These are phyloP conservation scores for Xylariaceae sp. DNA, from an alignment of 2,329 filamentous ascomycete genomes.

Conservation along the genomic window DNA sequence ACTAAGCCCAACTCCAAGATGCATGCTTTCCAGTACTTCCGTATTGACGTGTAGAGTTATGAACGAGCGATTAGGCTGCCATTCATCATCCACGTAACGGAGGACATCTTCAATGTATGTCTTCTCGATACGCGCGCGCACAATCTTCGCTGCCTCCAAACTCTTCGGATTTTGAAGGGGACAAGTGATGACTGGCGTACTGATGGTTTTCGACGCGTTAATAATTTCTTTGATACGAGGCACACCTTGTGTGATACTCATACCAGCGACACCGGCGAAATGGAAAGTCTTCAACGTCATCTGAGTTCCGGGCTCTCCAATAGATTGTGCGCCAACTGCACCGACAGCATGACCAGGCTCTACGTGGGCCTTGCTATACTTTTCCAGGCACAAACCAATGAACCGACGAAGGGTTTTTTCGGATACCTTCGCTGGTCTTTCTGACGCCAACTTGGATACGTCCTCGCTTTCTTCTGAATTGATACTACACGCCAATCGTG, in stretches of 20 bases:
- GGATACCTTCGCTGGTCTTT: slow-evolving; percentile 81
- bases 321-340: slow-evolving; percentile 93
- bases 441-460: slow-evolving; percentile 32
- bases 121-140: slow-evolving; percentile 92
- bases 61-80: slow-evolving; percentile 69
- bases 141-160: slow-evolving; percentile 76
- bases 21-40: slow-evolving; percentile 70
- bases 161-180: slow-evolving; percentile 70
- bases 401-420: slow-evolving; percentile 67
- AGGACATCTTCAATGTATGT: slow-evolving; percentile 81
- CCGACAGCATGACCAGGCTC: slow-evolving; percentile 95
- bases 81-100: slow-evolving; percentile 78
- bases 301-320: slow-evolving; percentile 95
- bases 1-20: slow-evolving; percentile 67
- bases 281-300: slow-evolving; percentile 99
- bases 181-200: slow-evolving; percentile 88
- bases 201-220: slow-evolving; percentile 92
- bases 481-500: slow-evolving; percentile 19
- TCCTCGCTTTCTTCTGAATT: slow-evolving; percentile 28
- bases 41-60: slow-evolving; percentile 78
- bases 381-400: slow-evolving; percentile 74
- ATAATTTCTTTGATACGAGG: slow-evolving; percentile 99
- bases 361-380: slow-evolving; percentile 85
- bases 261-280: slow-evolving; percentile 98
- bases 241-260: slow-evolving; percentile 99